Evolutionary conservation across 148 eudicot genomes (phyloP).

Genomic region (Vaccinium corymbosum): DNA sequence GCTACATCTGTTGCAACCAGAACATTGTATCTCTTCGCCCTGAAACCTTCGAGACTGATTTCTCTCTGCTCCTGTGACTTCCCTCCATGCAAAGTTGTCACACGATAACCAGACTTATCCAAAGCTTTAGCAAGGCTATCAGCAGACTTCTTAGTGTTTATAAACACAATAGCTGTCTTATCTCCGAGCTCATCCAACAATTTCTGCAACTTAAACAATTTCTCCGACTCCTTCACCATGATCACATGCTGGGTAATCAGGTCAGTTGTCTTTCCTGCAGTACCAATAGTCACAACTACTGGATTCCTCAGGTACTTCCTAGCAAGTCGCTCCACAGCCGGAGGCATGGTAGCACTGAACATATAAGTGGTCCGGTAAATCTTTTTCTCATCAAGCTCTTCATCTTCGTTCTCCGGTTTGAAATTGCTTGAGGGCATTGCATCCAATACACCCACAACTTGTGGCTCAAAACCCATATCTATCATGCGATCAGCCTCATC

Average conservation of each 20-base stretch:
- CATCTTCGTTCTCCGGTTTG: slow-evolving; percentile 83
- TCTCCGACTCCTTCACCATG: slow-evolving; percentile 81
- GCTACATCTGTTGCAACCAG: slow-evolving; percentile 48
- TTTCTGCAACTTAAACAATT: slow-evolving; percentile 48
- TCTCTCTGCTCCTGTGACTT: slow-evolving; percentile 49
- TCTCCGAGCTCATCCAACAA: slow-evolving; percentile 64
- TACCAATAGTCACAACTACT: slow-evolving; percentile 76
- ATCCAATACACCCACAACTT: slow-evolving; percentile 70
- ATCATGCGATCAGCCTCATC: slow-evolving; percentile 92
- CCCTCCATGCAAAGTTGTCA: slow-evolving; percentile 59
- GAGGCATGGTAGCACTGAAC: slow-evolving; percentile 89
- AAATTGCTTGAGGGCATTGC: slow-evolving; percentile 87
- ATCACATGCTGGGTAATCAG: slow-evolving; percentile 71
- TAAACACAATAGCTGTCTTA: slow-evolving; percentile 40
- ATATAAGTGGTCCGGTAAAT: slow-evolving; percentile 77
- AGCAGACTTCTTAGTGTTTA: slow-evolving; percentile 40
- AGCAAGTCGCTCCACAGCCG: slow-evolving; percentile 81
- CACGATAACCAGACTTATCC: slow-evolving; percentile 39
- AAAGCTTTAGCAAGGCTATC: slow-evolving; percentile 31
- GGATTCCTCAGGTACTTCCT: slow-evolving; percentile 83
- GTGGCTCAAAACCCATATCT: slow-evolving; percentile 87
- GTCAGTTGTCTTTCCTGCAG: slow-evolving; percentile 80
- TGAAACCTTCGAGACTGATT: slow-evolving; percentile 42
- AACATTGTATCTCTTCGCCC: slow-evolving; percentile 45
- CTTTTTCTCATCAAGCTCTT: slow-evolving; percentile 74